Evolutionary conservation across 2,329 filamentous ascomycete genomes (phyloP), one percentile per base, ranked within the genome.

Genomic region (Cladosporium sp.): DNA sequence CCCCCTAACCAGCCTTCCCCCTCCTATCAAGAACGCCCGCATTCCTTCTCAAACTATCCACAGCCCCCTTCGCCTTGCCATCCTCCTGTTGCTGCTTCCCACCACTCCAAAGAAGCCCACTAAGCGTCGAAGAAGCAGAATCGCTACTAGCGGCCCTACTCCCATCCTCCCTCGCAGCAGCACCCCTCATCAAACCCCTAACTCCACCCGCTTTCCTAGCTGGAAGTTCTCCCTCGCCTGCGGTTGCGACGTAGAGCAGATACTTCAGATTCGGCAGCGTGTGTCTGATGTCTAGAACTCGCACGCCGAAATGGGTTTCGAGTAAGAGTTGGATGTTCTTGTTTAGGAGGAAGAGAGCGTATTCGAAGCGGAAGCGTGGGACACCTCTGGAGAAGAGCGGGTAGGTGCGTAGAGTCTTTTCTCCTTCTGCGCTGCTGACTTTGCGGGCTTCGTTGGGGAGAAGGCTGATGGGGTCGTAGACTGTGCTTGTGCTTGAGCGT

Each of bases 181-280:
- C 32, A 50, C 49, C 54, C 43, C 60, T 57, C 55, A 67, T 55
- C 25, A 80, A 62, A 0, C 73, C 78, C 40, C 72, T 69, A 20
- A 79, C 68, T 4, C 77, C 78, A 19, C 78, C 78, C 22, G 72
- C 73, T 59, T 79, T 80, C 19, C 78, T 62, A 1, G 70, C 72
- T 13, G 80, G 80, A 13, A 84, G 65, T 49, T 83, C 80, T 18
- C 78, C 75, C 38, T 79, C 84, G 0, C 90, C 90, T 0, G 90
- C 88, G 27, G 88, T 93, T 57, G 90, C 85, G 2, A 97, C 85
- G 60, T 94, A 95, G 2, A 97, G 73, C 13, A 97, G 73, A 60
- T 95, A 96, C 66, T 95, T 95, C 8, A 98, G 74, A 63, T 98
- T 98, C 1, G 92, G 90, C 6, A 97, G 72, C 0, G 92, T 95